Conservation (phyloP, 2,329 filamentous ascomycete species). For the Pestalotiopsis sp. region DNA sequence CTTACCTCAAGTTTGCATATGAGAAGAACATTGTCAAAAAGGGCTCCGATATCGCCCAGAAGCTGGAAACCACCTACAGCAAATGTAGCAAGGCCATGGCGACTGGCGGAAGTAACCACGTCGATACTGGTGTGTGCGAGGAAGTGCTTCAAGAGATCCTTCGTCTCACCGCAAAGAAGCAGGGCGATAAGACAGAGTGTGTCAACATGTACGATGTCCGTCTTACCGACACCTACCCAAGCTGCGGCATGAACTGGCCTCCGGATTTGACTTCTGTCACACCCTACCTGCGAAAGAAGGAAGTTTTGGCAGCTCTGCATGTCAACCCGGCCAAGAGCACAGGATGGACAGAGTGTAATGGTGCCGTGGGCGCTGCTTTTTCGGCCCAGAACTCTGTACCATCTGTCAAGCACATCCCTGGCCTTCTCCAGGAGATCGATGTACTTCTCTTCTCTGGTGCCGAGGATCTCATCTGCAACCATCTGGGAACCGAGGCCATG, state of each 20-base stretch:
- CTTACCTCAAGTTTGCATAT: slow-evolving; percentile 82
- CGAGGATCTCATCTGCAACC: slow-evolving; percentile 95
- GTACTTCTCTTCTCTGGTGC: slow-evolving; percentile 90
- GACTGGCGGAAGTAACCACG: slow-evolving; percentile 49
- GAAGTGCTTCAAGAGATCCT: slow-evolving; percentile 73
- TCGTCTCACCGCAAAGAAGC: slow-evolving; percentile 56
- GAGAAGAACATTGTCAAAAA: slow-evolving; percentile 71
- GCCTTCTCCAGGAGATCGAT: slow-evolving; percentile 73
- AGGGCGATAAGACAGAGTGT: slow-evolving; percentile 60
- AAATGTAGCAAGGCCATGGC: slow-evolving; percentile 67
- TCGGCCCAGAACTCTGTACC: slow-evolving; percentile 69
- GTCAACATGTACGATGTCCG: slow-evolving; percentile 98
- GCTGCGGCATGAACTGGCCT: slow-evolving; percentile 98
- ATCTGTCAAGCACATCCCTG: slow-evolving; percentile 73
- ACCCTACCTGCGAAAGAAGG: slow-evolving; percentile 80
- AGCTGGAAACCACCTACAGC: slow-evolving; percentile 68
- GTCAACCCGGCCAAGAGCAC: slow-evolving; percentile 78
- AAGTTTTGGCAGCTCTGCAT: slow-evolving; percentile 79
- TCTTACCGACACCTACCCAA: slow-evolving; percentile 74
- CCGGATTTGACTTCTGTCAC: slow-evolving; percentile 77
- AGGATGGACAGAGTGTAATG: slow-evolving; percentile 90
- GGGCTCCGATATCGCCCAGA: slow-evolving; percentile 61
- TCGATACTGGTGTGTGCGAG: slow-evolving; percentile 76
- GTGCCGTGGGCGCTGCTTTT: slow-evolving; percentile 74
- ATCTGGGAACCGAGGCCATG: slow-evolving; percentile 87